Evolutionary conservation across 192 early-diverging fungal species (phyloP).

Genomic region (Entomortierella chlamydospora): DNA sequence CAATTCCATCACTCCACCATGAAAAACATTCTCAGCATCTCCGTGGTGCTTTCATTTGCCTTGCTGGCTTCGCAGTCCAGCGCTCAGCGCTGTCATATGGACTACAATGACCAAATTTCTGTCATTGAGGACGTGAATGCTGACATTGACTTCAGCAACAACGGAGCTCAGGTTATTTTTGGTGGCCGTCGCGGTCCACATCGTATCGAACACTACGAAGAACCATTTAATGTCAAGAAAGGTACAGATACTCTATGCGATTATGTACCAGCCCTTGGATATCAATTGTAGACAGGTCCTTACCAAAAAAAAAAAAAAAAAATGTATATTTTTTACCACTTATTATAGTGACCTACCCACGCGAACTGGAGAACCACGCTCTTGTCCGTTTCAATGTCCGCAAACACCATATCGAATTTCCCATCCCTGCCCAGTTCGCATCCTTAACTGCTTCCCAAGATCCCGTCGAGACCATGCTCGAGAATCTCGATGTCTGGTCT

Average conservation of each 20-base stretch:
- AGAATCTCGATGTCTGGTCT: slow-evolving; percentile 47
- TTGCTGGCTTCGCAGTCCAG: slow-evolving; percentile 22
- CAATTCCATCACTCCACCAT: slow-evolving; percentile 8
- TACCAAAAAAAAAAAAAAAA: background rate
- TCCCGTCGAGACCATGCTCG: slow-evolving; percentile 24
- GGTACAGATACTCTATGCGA: slow-evolving; percentile 28
- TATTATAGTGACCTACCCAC: slow-evolving; percentile 35
- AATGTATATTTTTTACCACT: background rate
- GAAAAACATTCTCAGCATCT: slow-evolving; percentile 38
- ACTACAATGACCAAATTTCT: background rate
- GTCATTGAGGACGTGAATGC: background rate
- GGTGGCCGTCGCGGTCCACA: slow-evolving; percentile 15
- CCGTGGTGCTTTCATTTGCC: slow-evolving; percentile 21
- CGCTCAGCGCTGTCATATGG: slow-evolving; percentile 8
- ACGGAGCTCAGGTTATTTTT: slow-evolving; percentile 22
- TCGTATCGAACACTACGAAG: slow-evolving; percentile 12
- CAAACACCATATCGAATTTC: slow-evolving; percentile 39
- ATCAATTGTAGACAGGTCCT: no score
- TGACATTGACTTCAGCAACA: background rate
- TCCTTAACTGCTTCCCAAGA: background rate
- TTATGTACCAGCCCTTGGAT: no score
- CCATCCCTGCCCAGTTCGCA: slow-evolving; percentile 9
- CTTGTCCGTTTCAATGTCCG: slow-evolving; percentile 48
- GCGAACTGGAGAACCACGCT: slow-evolving; percentile 40
- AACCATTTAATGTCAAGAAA: slow-evolving; percentile 24